These are phyloP conservation scores for Dryas alaskensis DNA, from an alignment of 306 rosid species.

Conservation along the genomic window DNA sequence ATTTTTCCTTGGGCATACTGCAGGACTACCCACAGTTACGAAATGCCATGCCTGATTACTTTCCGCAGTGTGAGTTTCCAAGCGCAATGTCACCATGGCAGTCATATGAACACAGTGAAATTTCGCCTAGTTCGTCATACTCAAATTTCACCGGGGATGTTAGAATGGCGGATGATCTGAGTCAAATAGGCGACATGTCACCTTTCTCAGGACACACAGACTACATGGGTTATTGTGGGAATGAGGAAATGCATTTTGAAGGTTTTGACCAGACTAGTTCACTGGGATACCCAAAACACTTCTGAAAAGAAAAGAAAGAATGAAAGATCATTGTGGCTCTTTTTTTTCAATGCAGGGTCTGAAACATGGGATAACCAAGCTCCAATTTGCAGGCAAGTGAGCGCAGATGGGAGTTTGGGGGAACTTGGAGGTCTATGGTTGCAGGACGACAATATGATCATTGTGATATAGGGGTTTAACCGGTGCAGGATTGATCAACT, in stretches of 20 bases:
- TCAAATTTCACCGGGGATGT: constrained; percentile 56
- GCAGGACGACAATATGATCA: constrained; percentile 29
- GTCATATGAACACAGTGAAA: constrained; percentile 46
- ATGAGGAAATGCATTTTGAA: constrained; percentile 48
- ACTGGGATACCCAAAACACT: constrained; percentile 36
- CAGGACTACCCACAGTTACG: constrained; percentile 68
- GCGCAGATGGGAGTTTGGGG: constrained; percentile 32
- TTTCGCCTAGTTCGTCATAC: constrained; percentile 66
- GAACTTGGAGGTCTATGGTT: constrained; percentile 26
- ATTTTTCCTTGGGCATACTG: constrained; percentile 17
- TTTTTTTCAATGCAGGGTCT: constrained; percentile 30
- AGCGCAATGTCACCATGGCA: constrained; percentile 51
- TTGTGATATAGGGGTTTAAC: constrained; percentile 25
- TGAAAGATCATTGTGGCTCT: constrained; percentile 19
- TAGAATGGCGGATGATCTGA: constrained; percentile 42
- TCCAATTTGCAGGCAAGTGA: constrained; percentile 33
- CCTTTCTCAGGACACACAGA: constrained; percentile 48
- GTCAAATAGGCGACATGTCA: constrained; percentile 45
- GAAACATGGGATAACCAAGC: constrained; percentile 25
- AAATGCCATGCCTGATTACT: constrained; percentile 42
- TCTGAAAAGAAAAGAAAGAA: constrained; percentile 36
- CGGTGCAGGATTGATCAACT: constrained; percentile 26
- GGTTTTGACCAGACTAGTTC: constrained; percentile 48
- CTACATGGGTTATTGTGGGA: constrained; percentile 46
- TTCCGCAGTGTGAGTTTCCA: constrained; percentile 41